These are phyloP conservation scores for Neonectria punicea DNA, from an alignment of 2,329 filamentous ascomycete species.

Conservation along the genomic window DNA sequence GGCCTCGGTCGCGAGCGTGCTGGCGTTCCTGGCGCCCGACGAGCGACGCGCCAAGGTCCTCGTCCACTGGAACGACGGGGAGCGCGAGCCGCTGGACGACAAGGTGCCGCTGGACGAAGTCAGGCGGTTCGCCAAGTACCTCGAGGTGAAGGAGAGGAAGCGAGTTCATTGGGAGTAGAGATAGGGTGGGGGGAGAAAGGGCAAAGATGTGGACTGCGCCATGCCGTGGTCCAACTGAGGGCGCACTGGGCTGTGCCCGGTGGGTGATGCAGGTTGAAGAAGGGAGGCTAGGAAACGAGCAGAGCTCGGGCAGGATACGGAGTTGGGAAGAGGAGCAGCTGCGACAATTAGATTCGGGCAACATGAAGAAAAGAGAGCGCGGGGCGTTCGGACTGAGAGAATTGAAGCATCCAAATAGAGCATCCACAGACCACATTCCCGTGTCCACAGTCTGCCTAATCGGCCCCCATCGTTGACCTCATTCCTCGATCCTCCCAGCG, in stretches of 20 bases:
- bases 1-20: conserved; percentile 31
- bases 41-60: conserved; percentile 36
- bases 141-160: conserved; percentile 41
- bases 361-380: background rate
- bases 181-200: background rate
- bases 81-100: conserved; percentile 36
- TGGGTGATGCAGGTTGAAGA: conserved; percentile 14
- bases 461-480: background rate
- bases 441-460: conserved; percentile 9
- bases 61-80: conserved; percentile 44
- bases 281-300: background rate
- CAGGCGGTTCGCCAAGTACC: conserved; percentile 24
- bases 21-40: conserved; percentile 40
- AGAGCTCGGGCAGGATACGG: conserved; percentile 4
- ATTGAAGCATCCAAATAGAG: background rate
- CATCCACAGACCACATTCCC: background rate
- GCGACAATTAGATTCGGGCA: background rate
- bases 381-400: background rate
- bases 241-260: background rate
- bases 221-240: background rate
- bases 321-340: background rate
- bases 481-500: background rate
- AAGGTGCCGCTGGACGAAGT: conserved; percentile 38
- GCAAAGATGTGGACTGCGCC: conserved; percentile 2
- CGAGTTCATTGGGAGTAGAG: conserved; percentile 36